phyloP scores from a whole-genome alignment of 2,329 filamentous ascomycete species.

The Fonsecaea multimorphosa region DNA sequence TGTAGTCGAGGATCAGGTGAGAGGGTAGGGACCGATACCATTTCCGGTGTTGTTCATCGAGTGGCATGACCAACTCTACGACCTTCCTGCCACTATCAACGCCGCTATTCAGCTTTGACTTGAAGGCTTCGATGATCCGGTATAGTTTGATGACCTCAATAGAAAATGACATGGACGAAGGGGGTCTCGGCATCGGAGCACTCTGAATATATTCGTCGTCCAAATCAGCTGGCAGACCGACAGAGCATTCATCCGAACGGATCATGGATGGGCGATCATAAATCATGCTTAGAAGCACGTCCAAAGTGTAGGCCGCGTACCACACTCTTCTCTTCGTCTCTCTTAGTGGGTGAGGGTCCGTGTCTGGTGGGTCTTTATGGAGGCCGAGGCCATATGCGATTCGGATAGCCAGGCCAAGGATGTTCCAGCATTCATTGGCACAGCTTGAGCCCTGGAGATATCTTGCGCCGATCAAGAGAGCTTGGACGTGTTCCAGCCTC shows the following conservation, averaged over 20 bases:
- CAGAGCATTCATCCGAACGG: conserved; percentile 4
- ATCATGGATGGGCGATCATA: conserved; percentile 2
- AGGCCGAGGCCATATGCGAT: conserved; percentile 2
- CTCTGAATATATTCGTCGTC: conserved; percentile 7
- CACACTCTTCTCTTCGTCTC: conserved; percentile 6
- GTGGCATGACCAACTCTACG: conserved; percentile 3
- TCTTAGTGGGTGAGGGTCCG: background rate
- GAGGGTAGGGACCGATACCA: background rate
- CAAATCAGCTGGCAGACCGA: background rate
- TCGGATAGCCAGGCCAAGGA: conserved; percentile 1
- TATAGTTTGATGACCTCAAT: conserved; percentile 11
- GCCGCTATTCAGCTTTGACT: background rate
- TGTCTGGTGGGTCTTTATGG: conserved; percentile 1
- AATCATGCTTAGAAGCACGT: conserved; percentile 6
- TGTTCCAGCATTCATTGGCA: conserved; percentile 8
- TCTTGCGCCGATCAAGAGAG: conserved; percentile 2
- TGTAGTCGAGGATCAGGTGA: conserved; percentile 1
- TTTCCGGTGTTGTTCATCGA: background rate
- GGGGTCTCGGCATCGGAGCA: background rate
- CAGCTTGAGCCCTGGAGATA: conserved; percentile 6
- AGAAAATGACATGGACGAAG: conserved; percentile 5
- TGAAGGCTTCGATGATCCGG: conserved; percentile 1
- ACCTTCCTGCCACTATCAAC: background rate
- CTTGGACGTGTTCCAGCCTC: conserved; percentile 5
- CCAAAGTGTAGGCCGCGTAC: conserved; percentile 8